Evolutionary conservation across 176 grass and related monocot genomes (phyloP), one percentile per base, ranked within the genome.

Genomic region (Phoenix roebelenii): DNA sequence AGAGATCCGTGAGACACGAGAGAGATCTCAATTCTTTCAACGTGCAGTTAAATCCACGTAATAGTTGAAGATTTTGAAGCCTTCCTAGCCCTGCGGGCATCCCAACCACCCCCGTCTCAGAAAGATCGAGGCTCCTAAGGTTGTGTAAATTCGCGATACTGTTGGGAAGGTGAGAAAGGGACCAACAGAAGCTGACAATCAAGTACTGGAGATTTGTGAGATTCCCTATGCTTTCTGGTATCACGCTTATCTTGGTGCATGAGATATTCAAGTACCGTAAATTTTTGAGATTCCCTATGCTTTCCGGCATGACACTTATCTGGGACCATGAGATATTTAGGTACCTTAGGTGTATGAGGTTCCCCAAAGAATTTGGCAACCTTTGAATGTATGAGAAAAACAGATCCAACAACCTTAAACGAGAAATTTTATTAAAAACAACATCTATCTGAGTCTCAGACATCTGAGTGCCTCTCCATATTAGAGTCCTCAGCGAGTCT

Each of bases 261-360:
- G 5, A 30, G 4, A 30, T 20, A 25, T 25, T 3, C 69, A 95
- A 75, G 72, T 75, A 89, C 22, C 86, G 78, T 39, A 95, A 70
- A 78, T 60, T 83, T 56, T 52, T 67, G 65, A 86, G 70, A 19
- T 59, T 67, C 29, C 58, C 66, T 51, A 86, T 67, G 49, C 72
- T 78, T 60, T 76, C 82, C 5, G 90, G 82, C 49, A 95, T 28
- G 6, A 66, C 66, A n/a, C 73, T 73, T 70, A 95, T 83, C 62
- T 57, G 76, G 28, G 90, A 83, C 10, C 23, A 5, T 22, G 90
- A 89, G 51, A 95, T 30, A 30, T 6, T 30, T 30, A 30, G 28
- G 5, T 30, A 30, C 5, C 28, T 30, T 35, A 95, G 57, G 30
- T 86, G 81, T 72, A 86, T 44, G 25, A 89, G 55, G 73, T 65